Evolutionary conservation across 2,329 filamentous ascomycete species (phyloP).

Genomic region (Colletotrichum filicis): DNA sequence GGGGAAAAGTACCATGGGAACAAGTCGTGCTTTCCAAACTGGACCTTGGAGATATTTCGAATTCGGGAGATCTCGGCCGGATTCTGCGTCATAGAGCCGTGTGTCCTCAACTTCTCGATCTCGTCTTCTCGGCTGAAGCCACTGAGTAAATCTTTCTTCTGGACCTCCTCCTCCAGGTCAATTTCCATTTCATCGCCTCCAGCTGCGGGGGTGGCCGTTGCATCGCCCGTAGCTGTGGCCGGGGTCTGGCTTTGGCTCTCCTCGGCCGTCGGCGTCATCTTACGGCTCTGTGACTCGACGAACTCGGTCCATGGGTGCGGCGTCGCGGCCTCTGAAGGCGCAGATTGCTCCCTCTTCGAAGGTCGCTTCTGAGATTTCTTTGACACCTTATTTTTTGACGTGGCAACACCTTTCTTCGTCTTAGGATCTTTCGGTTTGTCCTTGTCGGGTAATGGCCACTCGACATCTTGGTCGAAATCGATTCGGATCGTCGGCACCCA

Average conservation of each 20-base stretch:
- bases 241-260: constrained; percentile 58
- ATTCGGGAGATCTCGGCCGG: constrained; percentile 96
- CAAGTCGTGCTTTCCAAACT: constrained; percentile 91
- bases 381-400: constrained; percentile 65
- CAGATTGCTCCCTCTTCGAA: constrained; percentile 66
- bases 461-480: constrained; percentile 89
- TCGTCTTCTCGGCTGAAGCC: constrained; percentile 86
- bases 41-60: constrained; percentile 91
- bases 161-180: constrained; percentile 60
- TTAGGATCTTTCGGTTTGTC: constrained; percentile 80
- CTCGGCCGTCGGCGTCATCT: constrained; percentile 53
- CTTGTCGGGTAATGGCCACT: constrained; percentile 95
- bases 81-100: constrained; percentile 98
- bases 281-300: constrained; percentile 58
- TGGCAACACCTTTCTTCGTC: constrained; percentile 74
- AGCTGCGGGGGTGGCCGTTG: constrained; percentile 56
- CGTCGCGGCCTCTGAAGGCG: constrained; percentile 63
- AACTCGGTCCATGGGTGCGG: constrained; percentile 66
- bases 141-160: constrained; percentile 55
- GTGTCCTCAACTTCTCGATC: constrained; percentile 94
- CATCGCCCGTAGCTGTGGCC: constrained; percentile 55
- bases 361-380: constrained; percentile 70
- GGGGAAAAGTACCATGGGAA: constrained; percentile 99
- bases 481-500: constrained; percentile 89
- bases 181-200: constrained; percentile 64